These are phyloP conservation scores for Kalaharituber pfeilii DNA, from an alignment of 2,329 filamentous ascomycete species.

Conservation along the genomic window DNA sequence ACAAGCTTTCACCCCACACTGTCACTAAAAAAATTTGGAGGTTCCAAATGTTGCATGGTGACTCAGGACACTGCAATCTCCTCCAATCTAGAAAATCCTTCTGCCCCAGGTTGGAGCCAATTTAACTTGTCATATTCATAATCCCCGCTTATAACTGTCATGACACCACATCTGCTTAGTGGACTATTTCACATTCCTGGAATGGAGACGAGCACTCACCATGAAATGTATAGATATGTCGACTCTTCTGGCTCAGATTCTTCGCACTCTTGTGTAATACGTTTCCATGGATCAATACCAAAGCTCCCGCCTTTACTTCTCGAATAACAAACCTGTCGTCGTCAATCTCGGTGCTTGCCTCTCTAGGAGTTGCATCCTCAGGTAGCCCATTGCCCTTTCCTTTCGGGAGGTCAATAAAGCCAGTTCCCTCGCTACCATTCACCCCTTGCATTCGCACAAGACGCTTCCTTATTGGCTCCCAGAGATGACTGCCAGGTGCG, in stretches of 20 bases:
- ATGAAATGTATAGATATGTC: slow-evolving; percentile 96
- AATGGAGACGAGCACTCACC: too few relatives aligned
- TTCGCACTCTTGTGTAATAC: slow-evolving; percentile 89
- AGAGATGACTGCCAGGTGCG: slow-evolving; percentile 61
- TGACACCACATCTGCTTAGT: too few relatives aligned
- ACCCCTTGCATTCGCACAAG: slow-evolving; percentile 47
- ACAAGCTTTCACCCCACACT: too few relatives aligned
- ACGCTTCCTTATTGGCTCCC: slow-evolving; percentile 50
- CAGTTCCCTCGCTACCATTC: slow-evolving; percentile 38
- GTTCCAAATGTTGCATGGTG: too few relatives aligned
- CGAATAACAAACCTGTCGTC: slow-evolving; percentile 52
- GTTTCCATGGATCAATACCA: slow-evolving; percentile 93
- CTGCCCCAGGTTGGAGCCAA: slow-evolving; percentile 74
- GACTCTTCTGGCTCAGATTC: slow-evolving; percentile 62
- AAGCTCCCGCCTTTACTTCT: slow-evolving; percentile 74
- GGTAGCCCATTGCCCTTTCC: slow-evolving; percentile 33
- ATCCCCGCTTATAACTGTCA: slow-evolving; percentile 79
- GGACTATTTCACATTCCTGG: too few relatives aligned
- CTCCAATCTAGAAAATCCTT: slow-evolving; percentile 59
- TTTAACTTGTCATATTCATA: slow-evolving; percentile 68
- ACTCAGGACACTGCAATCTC: too few relatives aligned
- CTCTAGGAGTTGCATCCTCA: slow-evolving; percentile 27
- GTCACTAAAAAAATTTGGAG: too few relatives aligned
- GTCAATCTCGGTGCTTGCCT: slow-evolving; percentile 26
- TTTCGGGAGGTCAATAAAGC: slow-evolving; percentile 53